Evolutionary conservation across 192 early-diverging fungal genomes (phyloP).

Genomic region (Mortierella antarctica): DNA sequence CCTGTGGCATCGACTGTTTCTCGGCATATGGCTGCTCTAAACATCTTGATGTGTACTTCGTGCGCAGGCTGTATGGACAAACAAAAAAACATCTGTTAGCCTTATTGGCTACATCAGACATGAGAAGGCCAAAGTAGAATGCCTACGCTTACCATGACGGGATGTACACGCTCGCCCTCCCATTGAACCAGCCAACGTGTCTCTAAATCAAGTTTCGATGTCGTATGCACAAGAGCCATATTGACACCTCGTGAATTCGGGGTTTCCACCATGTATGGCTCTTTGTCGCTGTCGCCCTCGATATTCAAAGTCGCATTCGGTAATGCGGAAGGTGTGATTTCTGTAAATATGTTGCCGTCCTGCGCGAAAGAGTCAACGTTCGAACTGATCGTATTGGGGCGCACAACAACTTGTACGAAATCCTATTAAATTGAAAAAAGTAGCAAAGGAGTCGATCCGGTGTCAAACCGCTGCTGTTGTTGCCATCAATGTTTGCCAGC

Average conservation of each 20-base stretch:
- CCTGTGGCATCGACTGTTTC: not conserved
- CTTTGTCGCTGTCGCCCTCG: constrained; percentile 5
- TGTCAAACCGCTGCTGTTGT: not conserved
- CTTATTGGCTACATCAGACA: not conserved
- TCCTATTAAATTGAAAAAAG: constrained; percentile 13
- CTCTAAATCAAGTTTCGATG: constrained; percentile 32
- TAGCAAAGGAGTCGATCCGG: not conserved
- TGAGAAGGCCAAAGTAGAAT: not conserved
- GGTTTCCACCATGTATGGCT: not conserved
- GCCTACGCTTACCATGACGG: constrained; percentile 16
- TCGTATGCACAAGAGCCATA: constrained; percentile 45
- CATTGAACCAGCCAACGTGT: constrained; percentile 50
- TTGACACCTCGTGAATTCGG: constrained; percentile 16
- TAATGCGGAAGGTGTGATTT: constrained; percentile 19
- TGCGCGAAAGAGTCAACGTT: constrained; percentile 9
- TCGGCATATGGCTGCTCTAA: constrained; percentile 26
- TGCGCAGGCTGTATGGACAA: constrained; percentile 15
- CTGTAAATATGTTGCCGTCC: constrained; percentile 25
- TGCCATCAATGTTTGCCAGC: not conserved
- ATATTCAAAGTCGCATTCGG: not conserved
- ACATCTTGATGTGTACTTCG: constrained; percentile 12
- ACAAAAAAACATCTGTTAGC: not conserved
- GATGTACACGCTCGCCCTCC: constrained; percentile 35
- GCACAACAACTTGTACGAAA: constrained; percentile 27
- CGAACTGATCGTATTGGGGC: constrained; percentile 18